phyloP scores from a whole-genome alignment of 176 grass and related monocot genomes.

The Eragrostis curvula region DNA sequence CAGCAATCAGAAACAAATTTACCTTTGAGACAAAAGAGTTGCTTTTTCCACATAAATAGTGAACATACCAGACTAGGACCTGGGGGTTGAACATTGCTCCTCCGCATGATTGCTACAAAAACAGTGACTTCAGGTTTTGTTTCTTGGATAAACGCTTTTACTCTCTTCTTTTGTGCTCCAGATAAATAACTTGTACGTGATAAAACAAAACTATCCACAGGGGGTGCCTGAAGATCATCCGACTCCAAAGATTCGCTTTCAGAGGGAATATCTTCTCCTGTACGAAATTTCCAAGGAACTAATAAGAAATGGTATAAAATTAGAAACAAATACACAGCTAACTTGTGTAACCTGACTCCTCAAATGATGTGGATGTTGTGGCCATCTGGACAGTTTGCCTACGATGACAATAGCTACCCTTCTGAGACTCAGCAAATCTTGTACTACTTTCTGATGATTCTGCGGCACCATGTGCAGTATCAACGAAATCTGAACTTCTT shows the following conservation, averaged over 20 bases:
- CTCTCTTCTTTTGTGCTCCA: slow-evolving; percentile 11
- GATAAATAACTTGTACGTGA: slow-evolving; percentile 10
- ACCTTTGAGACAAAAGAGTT: background rate
- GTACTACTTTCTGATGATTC: background rate
- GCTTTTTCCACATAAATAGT: background rate
- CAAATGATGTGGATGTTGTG: slow-evolving; percentile 12
- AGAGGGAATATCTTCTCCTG: slow-evolving; percentile 15
- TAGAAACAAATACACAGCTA: background rate
- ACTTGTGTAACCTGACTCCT: slow-evolving; percentile 41
- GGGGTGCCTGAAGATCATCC: background rate
- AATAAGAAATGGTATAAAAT: background rate
- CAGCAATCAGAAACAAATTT: background rate
- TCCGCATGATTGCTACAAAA: slow-evolving; percentile 45
- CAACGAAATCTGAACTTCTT: background rate
- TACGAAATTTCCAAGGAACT: background rate
- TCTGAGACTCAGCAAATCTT: background rate
- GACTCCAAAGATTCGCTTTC: background rate
- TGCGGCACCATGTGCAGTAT: background rate
- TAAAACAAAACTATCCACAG: slow-evolving; percentile 16
- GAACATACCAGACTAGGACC: slow-evolving; percentile 34
- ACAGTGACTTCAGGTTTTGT: slow-evolving; percentile 10
- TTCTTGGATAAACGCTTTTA: slow-evolving; percentile 7
- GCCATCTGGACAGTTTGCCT: background rate
- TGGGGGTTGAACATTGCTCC: slow-evolving; percentile 2
- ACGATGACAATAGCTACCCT: background rate